Evolutionary conservation across 352 stramenopile genomes (phyloP), one percentile per base, ranked within the genome.

Genomic region (Phytophthora kernoviae): DNA sequence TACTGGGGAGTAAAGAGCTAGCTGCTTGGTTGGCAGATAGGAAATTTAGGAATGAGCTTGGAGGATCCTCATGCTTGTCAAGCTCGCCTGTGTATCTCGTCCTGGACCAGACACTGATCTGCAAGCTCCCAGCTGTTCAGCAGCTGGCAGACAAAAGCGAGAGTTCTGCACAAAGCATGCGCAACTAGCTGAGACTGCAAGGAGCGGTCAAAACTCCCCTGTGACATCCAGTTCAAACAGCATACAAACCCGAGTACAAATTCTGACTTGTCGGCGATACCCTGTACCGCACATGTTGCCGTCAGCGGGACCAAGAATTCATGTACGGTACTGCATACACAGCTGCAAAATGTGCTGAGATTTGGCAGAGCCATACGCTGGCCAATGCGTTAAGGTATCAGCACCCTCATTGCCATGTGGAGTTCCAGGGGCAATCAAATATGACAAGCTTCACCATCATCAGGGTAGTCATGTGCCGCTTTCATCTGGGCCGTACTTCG

Each of bases 31-130:
- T 20, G n/a, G 62, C 36, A 61, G 58, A 56, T 53, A 51, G 68
- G 45, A 58, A 56, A 67, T 68, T 73, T 32, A 40, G 40, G 58
- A 77, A 12, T 77, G 68, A 73, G 17, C 42, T 61, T 15, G 4
- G 7, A 9, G 20, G 12, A 32, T 15, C 41, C 7, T n/a, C 30
- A 37, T 22, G 37, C 41, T 43, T 18, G 40, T 4, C 26, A 26
- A 10, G 2, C 10, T 21, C 20, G n/a, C 39, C 51, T 58, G 51
- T 39, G 27, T 58, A 21, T 58, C 51, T 58, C 40, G 20, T 27
- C n/a, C n/a, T 18, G 47, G 49, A 54, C 34, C 52, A 68, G 39
- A 54, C 45, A 37, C 53, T 55, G 52, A 61, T 61, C 50, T 4
- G 44, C 45, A 7, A 39, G 26, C 39, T 18, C 36, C 27, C 42